Percentiles rank a stretch among this genome's conserved stretches.
These are phyloP conservation scores for Trametes sanguinea DNA, from an alignment of 768 basidiomycete genomes.

Conservation along the genomic window DNA sequence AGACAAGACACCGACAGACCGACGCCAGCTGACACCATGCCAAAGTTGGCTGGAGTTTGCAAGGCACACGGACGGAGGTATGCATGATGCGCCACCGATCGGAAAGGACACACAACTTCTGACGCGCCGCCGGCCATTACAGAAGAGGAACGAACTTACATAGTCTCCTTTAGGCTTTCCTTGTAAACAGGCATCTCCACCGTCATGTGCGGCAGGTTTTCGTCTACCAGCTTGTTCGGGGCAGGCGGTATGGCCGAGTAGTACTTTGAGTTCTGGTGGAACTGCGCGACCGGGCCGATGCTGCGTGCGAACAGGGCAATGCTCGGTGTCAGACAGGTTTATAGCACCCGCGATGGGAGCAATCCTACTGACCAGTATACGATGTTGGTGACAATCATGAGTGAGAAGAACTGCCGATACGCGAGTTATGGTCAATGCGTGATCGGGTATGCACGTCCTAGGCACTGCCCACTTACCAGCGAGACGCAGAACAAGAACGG, in stretches of 20 bases:
- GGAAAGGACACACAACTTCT: background rate
- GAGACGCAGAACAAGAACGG: slow-evolving; percentile 80
- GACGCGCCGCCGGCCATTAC: background rate
- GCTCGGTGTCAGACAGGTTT: slow-evolving; percentile 4
- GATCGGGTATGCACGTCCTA: background rate
- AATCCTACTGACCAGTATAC: slow-evolving; percentile 56
- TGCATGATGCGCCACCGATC: slow-evolving; percentile 1
- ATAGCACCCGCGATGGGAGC: background rate
- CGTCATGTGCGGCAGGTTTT: slow-evolving; percentile 70
- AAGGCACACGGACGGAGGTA: background rate
- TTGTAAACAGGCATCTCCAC: slow-evolving; percentile 90
- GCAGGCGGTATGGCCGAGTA: slow-evolving; percentile 72
- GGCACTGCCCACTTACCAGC: slow-evolving; percentile 48
- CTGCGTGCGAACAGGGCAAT: slow-evolving; percentile 35
- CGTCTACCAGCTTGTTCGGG: slow-evolving; percentile 63
- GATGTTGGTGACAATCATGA: slow-evolving; percentile 66
- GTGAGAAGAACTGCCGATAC: slow-evolving; percentile 63
- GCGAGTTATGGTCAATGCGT: slow-evolving; percentile 1
- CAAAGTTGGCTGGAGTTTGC: background rate
- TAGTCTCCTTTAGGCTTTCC: slow-evolving; percentile 78
- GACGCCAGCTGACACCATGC: background rate
- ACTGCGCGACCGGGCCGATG: slow-evolving; percentile 83
- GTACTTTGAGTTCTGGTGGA: slow-evolving; percentile 80
- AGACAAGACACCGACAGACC: background rate
- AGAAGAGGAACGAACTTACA: slow-evolving; percentile 49